phyloP scores from a whole-genome alignment of 768 basidiomycete species.

The Pholiota microspora region DNA sequence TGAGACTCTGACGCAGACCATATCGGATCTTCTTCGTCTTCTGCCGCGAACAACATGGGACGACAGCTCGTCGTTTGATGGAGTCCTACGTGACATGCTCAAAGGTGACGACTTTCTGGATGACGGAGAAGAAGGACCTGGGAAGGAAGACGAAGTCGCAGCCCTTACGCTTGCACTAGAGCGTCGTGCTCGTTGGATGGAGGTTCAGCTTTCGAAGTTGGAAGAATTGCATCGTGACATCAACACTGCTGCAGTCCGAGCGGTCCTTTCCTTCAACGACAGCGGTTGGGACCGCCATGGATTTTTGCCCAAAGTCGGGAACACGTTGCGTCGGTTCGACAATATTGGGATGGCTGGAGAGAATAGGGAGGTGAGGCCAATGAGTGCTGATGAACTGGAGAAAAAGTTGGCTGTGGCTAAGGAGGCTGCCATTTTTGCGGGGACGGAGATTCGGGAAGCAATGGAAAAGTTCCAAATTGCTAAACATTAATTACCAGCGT shows the following conservation, averaged over 20 bases:
- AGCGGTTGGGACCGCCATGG: conserved; percentile 76
- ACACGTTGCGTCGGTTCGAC: conserved; percentile 68
- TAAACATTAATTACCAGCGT: conserved; percentile 54
- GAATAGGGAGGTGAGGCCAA: conserved; percentile 41
- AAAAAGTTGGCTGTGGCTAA: conserved; percentile 68
- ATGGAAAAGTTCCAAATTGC: conserved; percentile 67
- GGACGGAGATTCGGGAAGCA: conserved; percentile 69
- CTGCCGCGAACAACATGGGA: conserved; percentile 90
- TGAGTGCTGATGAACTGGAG: conserved; percentile 74
- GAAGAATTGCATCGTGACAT: conserved; percentile 90
- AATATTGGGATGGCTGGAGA: conserved; percentile 57
- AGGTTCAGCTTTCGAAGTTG: conserved; percentile 83
- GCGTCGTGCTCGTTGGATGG: conserved; percentile 92
- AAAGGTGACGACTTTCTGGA: conserved; percentile 87
- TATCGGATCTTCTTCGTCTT: conserved; percentile 80
- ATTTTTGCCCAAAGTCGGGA: conserved; percentile 68
- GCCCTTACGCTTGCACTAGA: conserved; percentile 81
- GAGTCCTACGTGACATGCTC: conserved; percentile 83
- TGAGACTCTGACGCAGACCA: conserved; percentile 87
- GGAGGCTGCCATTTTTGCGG: conserved; percentile 69
- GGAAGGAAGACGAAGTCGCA: conserved; percentile 81
- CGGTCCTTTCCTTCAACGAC: conserved; percentile 81
- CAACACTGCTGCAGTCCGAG: conserved; percentile 83
- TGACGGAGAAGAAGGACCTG: conserved; percentile 61
- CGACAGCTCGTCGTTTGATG: conserved; percentile 86